Evolutionary conservation across 495 filamentous ascomycete genomes (phyloP).

Genomic region (Aspergillus affinis): DNA sequence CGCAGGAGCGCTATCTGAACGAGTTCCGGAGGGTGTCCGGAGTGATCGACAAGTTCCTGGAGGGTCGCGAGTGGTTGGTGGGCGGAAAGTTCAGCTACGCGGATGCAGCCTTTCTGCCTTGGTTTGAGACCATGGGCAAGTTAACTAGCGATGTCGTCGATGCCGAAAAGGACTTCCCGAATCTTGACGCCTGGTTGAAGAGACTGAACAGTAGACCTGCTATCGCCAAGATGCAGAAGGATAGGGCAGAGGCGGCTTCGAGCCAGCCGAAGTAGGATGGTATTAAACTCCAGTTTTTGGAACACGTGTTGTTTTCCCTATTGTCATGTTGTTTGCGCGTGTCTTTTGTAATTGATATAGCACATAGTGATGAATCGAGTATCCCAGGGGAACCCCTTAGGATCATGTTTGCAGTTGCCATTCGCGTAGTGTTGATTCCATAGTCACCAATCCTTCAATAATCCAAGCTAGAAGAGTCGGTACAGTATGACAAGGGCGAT

Average conservation of each 20-base stretch:
- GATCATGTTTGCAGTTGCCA: background rate
- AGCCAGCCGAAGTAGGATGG: constrained; percentile 7
- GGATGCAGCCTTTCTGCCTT: constrained; percentile 60
- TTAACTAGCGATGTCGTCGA: constrained; percentile 26
- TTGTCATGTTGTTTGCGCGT: background rate
- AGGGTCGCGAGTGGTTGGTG: constrained; percentile 57
- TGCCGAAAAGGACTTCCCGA: constrained; percentile 39
- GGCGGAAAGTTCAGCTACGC: constrained; percentile 57
- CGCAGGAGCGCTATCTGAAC: constrained; percentile 57
- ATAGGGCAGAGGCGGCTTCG: constrained; percentile 25
- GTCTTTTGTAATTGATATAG: background rate
- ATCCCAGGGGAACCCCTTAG: background rate
- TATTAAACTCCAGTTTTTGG: background rate
- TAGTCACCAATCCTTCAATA: too few species aligned
- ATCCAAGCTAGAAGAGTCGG: too few species aligned
- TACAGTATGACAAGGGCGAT: too few species aligned
- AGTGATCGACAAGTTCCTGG: constrained; percentile 55
- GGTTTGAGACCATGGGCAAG: constrained; percentile 33
- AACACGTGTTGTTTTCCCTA: background rate
- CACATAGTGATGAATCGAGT: too few species aligned
- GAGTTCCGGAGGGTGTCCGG: constrained; percentile 60
- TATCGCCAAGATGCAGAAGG: constrained; percentile 41
- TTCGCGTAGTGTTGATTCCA: too few species aligned
- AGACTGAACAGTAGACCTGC: constrained; percentile 38
- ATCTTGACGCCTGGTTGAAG: constrained; percentile 43